A percentile compares a stretch with the other conserved stretches of the same genome.
phyloP scores from a whole-genome alignment of 495 filamentous ascomycete species.

The Stereocaulon alpinum region DNA sequence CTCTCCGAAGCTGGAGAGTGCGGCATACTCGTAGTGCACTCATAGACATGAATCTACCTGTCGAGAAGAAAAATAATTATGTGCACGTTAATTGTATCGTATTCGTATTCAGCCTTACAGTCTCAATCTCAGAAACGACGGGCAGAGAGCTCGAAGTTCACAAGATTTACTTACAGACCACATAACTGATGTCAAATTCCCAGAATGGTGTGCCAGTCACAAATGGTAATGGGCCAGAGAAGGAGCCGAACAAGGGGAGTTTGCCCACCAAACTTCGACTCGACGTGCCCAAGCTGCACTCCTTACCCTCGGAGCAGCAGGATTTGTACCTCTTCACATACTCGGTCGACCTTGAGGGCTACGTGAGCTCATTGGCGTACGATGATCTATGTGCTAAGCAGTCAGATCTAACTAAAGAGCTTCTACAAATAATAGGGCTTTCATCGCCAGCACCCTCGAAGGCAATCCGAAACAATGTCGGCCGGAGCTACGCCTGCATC shows the following conservation, averaged over 20 bases:
- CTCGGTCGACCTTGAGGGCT: slow-evolving; percentile 68
- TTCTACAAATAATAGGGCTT: slow-evolving; percentile 86
- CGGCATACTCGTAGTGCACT: neutral
- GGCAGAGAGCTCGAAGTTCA: neutral
- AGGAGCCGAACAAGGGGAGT: slow-evolving; percentile 1
- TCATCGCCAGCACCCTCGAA: slow-evolving; percentile 73
- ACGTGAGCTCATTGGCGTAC: slow-evolving; percentile 61
- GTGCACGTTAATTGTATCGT: neutral
- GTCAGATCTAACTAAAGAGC: slow-evolving; percentile 76
- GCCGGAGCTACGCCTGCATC: slow-evolving; percentile 71
- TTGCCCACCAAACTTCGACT: slow-evolving; percentile 42
- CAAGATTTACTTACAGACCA: neutral
- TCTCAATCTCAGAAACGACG: neutral
- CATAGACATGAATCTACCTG: neutral
- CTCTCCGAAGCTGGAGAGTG: neutral
- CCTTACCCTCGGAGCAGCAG: slow-evolving; percentile 89
- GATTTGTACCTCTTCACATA: slow-evolving; percentile 88
- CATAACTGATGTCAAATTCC: slow-evolving; percentile 18
- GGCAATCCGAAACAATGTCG: slow-evolving; percentile 80
- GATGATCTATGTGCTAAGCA: slow-evolving; percentile 81
- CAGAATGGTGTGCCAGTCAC: slow-evolving; percentile 6
- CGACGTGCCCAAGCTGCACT: slow-evolving; percentile 77
- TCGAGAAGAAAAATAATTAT: neutral
- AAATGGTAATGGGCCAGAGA: slow-evolving; percentile 11
- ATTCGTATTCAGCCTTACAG: slow-evolving; percentile 5